Percentiles rank a stretch among this genome's conserved stretches.
These are phyloP conservation scores for Aspergillus sclerotialis DNA, from an alignment of 2,329 filamentous ascomycete genomes.

Conservation along the genomic window DNA sequence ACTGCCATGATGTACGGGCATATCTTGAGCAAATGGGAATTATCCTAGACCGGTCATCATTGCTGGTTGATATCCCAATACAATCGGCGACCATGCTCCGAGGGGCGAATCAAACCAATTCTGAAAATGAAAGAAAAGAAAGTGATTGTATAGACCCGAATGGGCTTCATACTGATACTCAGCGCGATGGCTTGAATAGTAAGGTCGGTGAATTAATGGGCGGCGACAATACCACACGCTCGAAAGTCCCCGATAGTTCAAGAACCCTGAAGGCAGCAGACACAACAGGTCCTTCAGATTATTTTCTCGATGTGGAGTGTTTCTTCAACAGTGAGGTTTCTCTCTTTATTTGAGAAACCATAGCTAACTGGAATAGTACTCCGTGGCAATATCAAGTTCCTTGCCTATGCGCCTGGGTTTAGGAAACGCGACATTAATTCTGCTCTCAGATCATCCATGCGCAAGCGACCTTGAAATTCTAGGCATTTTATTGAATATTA, in stretches of 20 bases:
- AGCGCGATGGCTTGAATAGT: background rate
- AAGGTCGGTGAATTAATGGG: background rate
- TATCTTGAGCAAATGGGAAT: constrained; percentile 48
- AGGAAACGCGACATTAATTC: constrained; percentile 24
- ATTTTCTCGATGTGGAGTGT: constrained; percentile 19
- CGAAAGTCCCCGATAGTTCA: no score
- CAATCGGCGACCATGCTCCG: constrained; percentile 3
- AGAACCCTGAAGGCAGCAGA: no score
- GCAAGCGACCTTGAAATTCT: constrained; percentile 6
- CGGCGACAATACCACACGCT: no score
- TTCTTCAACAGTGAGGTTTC: constrained; percentile 20
- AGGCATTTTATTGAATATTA: background rate
- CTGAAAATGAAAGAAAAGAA: no score
- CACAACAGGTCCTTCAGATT: constrained; percentile 1
- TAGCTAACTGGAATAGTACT: constrained; percentile 13
- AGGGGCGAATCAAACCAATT: background rate
- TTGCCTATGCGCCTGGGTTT: constrained; percentile 30
- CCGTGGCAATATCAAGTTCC: constrained; percentile 19
- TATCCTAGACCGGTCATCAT: constrained; percentile 20
- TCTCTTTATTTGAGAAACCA: constrained; percentile 1
- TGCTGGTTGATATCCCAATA: constrained; percentile 18
- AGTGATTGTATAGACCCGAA: background rate
- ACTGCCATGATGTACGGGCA: constrained; percentile 67
- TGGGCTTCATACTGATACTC: background rate
- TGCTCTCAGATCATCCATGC: constrained; percentile 18